Percentiles rank a stretch among this genome's conserved stretches.
These are phyloP conservation scores for Lagenidium sp. DNA, from an alignment of 352 stramenopile species.

Conservation along the genomic window DNA sequence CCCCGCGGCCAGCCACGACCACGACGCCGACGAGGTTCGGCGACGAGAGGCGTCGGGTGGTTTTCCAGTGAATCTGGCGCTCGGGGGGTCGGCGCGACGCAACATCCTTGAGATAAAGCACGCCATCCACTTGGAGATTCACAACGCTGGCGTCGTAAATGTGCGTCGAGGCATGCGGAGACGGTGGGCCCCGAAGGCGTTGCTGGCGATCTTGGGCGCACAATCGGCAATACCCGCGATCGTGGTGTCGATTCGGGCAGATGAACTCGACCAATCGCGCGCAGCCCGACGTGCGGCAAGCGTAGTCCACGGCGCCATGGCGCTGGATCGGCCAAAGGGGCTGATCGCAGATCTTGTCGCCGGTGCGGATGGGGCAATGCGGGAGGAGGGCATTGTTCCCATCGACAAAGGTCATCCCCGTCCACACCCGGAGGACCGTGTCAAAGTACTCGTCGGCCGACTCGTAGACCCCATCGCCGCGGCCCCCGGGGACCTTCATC, in stretches of 20 bases:
- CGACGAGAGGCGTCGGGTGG: constrained; percentile 60
- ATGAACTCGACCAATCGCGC: constrained; percentile 38
- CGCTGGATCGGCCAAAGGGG: constrained; percentile 44
- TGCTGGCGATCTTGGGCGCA: constrained; percentile 46
- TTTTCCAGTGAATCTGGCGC: constrained; percentile 68
- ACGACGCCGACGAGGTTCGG: constrained; percentile 83
- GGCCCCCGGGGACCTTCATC: constrained; percentile 48
- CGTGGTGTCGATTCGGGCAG: constrained; percentile 44
- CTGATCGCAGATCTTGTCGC: constrained; percentile 56
- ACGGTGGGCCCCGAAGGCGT: constrained; percentile 40
- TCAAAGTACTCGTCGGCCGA: constrained; percentile 70
- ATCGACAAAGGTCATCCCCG: constrained; percentile 85
- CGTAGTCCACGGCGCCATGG: constrained; percentile 4
- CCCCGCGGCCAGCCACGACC: constrained; percentile 33
- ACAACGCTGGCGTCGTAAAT: constrained; percentile 65
- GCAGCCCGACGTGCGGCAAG: constrained; percentile 50
- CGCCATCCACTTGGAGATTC: constrained; percentile 45
- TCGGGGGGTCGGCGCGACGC: constrained; percentile 45
- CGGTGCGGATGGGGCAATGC: constrained; percentile 43
- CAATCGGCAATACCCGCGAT: constrained; percentile 44
- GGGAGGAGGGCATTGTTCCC: constrained; percentile 75
- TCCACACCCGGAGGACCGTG: constrained; percentile 66
- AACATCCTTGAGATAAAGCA: constrained; percentile 50
- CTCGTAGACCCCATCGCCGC: constrained; percentile 54
- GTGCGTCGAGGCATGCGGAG: constrained; percentile 58